These are phyloP conservation scores for Hyaloperonospora arabidopsidis DNA, from an alignment of 352 stramenopile species.

Conservation along the genomic window DNA sequence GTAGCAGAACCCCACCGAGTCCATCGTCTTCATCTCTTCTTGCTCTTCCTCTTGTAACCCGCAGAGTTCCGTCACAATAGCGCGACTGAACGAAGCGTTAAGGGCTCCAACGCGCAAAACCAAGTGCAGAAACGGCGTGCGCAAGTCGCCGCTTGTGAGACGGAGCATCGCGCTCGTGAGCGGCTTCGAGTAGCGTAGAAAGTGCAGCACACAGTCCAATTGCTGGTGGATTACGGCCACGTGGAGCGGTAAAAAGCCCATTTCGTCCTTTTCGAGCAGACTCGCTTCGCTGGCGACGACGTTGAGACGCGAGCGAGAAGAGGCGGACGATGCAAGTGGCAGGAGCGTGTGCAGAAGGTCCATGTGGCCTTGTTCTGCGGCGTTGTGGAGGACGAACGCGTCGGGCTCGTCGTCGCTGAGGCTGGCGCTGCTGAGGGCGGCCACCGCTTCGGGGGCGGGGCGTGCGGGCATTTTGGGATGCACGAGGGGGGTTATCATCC, in stretches of 20 bases:
- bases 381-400: constrained; percentile 51
- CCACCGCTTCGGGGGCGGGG: not conserved
- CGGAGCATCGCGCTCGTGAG: constrained; percentile 61
- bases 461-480: not conserved
- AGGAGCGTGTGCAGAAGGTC: constrained; percentile 44
- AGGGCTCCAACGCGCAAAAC: constrained; percentile 57
- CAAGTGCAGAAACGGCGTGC: constrained; percentile 62
- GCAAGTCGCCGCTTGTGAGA: constrained; percentile 53
- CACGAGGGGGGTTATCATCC: too few relatives aligned
- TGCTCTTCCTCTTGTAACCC: constrained; percentile 20
- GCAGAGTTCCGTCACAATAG: too few relatives aligned
- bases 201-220: constrained; percentile 31
- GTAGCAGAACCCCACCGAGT: constrained; percentile 9
- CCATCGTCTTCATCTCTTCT: constrained; percentile 29
- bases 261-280: constrained; percentile 76
- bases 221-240: constrained; percentile 58
- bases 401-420: constrained; percentile 37
- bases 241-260: constrained; percentile 77
- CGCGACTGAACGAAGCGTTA: constrained; percentile 35
- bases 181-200: constrained; percentile 55
- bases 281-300: constrained; percentile 45
- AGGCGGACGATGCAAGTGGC: constrained; percentile 15
- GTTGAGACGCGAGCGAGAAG: constrained; percentile 19
- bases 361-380: constrained; percentile 44
- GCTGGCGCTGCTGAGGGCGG: constrained; percentile 16